Base-by-base conservation (phyloP, 2,329 filamentous ascomycete species). In the Aspergillus puulaauensis region DNA sequence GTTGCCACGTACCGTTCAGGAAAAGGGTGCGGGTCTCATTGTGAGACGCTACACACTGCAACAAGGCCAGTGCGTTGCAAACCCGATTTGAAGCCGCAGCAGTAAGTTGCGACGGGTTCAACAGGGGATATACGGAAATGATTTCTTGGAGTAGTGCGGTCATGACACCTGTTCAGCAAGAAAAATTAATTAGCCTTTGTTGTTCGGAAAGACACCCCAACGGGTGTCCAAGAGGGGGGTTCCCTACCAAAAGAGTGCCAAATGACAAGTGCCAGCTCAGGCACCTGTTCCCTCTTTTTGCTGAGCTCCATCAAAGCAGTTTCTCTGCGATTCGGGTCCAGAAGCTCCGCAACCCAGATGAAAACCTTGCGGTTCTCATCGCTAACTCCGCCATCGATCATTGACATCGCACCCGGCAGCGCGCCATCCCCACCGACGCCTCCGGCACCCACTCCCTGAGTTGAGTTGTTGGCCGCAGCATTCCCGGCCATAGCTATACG, bases 221-320 rank as follows among this genome's bases (percentile, higher is more conserved):
- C 9, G 17, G 37, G 17, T 15, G 15, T 11, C 17, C 31, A 31
- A 56, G 31, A 23, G 15, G 41, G 50, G 49, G 37, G 49, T 40
- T 53, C 76, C 86, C 64, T 85, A 96, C 93, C 95, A 71, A 97
- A 98, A 3, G 93, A 98, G 76, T 99, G 95, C 95, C 95, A 99
- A 61, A 99, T 82, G 61, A 99, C 96, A 68, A 99, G 81, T 47
- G 95, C 95, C 59, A 99, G 82, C 79, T 99, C 95, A 0, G 95
- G 93, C 15, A 99, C 95, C 77, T 98, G 95, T 77, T 99, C 95
- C 57, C 95, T 83, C 84, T 99, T 99, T 82, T 99, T 99, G 79
- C 93, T 98, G 52, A 99, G 83, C 76, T 99, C 95, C 70, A 99
- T 83, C 54, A 99, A 82, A 50, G 95, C 95, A 4, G 91, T 88